Evolutionary conservation across 495 filamentous ascomycete genomes (phyloP), one percentile per base, ranked within the genome.

Genomic region (Tuber magnatum): DNA sequence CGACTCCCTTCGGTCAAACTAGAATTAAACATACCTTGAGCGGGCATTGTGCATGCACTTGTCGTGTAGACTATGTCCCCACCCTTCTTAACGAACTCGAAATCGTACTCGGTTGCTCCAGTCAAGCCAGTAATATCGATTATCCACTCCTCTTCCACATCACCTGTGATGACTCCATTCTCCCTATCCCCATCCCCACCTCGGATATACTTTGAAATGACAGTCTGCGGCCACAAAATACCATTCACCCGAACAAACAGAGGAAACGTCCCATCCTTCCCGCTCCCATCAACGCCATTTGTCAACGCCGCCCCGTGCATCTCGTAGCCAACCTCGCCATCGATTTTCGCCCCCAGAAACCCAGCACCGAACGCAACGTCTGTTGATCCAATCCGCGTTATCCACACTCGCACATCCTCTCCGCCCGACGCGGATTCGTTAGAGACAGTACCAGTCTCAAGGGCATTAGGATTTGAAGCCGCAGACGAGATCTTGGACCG

Each of bases 61-160:
- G 81, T 79, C 43, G 42, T 72, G 70, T 83, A 83, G 68, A 82
- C 77, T 43, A 80, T 77, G 46, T 73, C 46, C 8, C 75, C 46
- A 28, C 74, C 78, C 68, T 75, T 82, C 73, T 73, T 82, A 38
- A 83, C 81, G 72, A 83, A 83, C 73, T 83, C 81, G 69, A 83
- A 82, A 81, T 83, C 81, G 68, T 83, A 83, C 69, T 83, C 81
- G 3, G 81, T 83, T 40, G 81, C 77, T 39, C 81, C 81, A 41
- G 81, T 81, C 28, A 83, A 74, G 40, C 81, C 81, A 16, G 81
- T 81, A 28, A 83, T 80, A 18, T 82, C 76, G 42, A 83, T 77
- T 5, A 71, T 74, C 81, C 81, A 83, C 44, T 82, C 81, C 38
- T 82, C 81, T 70, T 82, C 81, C 38, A 71, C 68, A 80, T 72